Evolutionary conservation across 2,329 filamentous ascomycete species (phyloP), one percentile per base, ranked within the genome.

Genomic region (Sporothrix schenckii): DNA sequence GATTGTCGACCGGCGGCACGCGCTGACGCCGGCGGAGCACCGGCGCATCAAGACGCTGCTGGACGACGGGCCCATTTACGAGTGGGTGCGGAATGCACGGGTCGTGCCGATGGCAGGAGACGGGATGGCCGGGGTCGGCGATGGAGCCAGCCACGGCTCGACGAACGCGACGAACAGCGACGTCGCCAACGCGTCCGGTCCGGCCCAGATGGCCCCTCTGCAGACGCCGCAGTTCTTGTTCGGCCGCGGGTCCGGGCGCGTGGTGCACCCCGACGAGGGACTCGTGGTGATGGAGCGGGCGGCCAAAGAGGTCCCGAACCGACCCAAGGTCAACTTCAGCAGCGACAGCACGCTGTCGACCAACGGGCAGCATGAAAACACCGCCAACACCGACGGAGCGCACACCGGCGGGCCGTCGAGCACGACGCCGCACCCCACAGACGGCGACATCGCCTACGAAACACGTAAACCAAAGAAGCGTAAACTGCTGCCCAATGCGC

Each of bases 21-120:
- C 88, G 47, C 94, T 97, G 92, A 92, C 90, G 0, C 88, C 88
- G 70, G 85, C 85, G 2, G 87, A 89, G 75, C 86, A 88, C 72
- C 81, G 83, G 61, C 82, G 81, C 68, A 83, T 84, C 73, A 88
- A 85, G 74, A 83, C 81, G 5, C 83, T 89, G n/a, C 76, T 89
- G 5, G 87, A 89, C 72, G 85, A 89, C 74, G 77, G 80, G 27
- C 81, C 82, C 0, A 85, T 89, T 66, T 87, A 86, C 74, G 82
- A 78, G 71, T 89, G 87, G 87, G 87, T 89, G 53, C 79, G 82
- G 70, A 84, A 87, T 68, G 81, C 83, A 1, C 80, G 77, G 65
- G 84, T 89, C 63, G 75, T 82, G 0, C 74, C 77, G 0, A 70
- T 81, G 27, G 77, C 77, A n/a, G n/a, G n/a, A n/a, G n/a, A n/a